phyloP scores from a whole-genome alignment of 2,329 filamentous ascomycete genomes.

The Thermothelomyces thermophilus region DNA sequence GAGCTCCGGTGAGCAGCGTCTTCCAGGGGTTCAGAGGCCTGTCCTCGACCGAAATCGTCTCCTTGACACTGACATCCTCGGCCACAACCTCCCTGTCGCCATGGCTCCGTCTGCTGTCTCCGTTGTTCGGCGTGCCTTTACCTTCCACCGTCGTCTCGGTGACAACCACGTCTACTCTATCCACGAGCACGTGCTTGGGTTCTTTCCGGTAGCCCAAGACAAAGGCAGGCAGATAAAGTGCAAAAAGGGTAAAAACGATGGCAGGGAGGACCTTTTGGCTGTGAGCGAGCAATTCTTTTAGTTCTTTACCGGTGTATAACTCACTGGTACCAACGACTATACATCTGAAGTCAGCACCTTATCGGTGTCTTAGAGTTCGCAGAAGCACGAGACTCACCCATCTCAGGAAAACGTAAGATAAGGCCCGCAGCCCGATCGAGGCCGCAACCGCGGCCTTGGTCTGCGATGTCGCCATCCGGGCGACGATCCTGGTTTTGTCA shows the following conservation, averaged over 20 bases:
- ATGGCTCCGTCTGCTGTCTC: conserved; percentile 28
- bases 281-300: conserved; percentile 5
- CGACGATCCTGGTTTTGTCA: background rate
- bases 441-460: conserved; percentile 34
- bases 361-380: background rate
- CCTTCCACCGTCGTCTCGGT: conserved; percentile 37
- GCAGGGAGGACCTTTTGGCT: conserved; percentile 21
- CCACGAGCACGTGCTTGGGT: conserved; percentile 51
- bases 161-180: conserved; percentile 51
- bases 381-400: conserved; percentile 42
- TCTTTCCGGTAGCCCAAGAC: conserved; percentile 51
- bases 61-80: conserved; percentile 52
- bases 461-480: conserved; percentile 27
- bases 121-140: conserved; percentile 26
- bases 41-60: conserved; percentile 55
- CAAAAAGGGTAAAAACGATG: conserved; percentile 54
- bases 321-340: conserved; percentile 33
- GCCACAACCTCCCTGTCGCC: conserved; percentile 20
- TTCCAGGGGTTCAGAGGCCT: conserved; percentile 50
- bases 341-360: conserved; percentile 12
- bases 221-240: conserved; percentile 60
- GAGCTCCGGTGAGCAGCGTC: conserved; percentile 68
- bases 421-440: conserved; percentile 45
- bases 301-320: conserved; percentile 6
- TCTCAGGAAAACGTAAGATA: conserved; percentile 53